Conservation (phyloP, 192 early-diverging fungal genomes). For the Podila epicladia region DNA sequence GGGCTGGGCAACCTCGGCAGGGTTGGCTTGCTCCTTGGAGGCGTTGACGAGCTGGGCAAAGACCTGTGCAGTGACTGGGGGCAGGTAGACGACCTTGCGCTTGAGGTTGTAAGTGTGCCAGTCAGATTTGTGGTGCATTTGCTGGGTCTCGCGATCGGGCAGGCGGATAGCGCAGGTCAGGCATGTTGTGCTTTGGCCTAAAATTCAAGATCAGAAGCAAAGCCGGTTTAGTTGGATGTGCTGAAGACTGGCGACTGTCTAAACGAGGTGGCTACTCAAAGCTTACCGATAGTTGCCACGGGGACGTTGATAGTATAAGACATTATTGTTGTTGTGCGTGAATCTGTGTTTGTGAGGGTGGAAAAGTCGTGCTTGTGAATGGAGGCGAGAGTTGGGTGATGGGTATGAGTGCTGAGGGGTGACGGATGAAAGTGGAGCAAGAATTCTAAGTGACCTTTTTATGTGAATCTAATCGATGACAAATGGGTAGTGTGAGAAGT, state of each 20-base stretch:
- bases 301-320: constrained; percentile 41
- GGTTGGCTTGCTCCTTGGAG: constrained; percentile 41
- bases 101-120: constrained; percentile 99
- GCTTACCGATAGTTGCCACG: constrained; percentile 26
- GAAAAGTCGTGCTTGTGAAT: neutral
- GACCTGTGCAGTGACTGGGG: constrained; percentile 82
- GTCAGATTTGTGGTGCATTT: constrained; percentile 93
- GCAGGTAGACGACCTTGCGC: constrained; percentile 93
- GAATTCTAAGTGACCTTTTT: too few species aligned
- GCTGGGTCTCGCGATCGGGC: constrained; percentile 84
- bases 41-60: constrained; percentile 79
- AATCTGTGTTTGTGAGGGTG: too few species aligned
- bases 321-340: constrained; percentile 19
- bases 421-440: too few species aligned
- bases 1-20: constrained; percentile 31
- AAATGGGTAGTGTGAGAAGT: too few species aligned
- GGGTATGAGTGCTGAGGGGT: too few species aligned
- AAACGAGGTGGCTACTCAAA: neutral
- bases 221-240: too few species aligned
- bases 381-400: neutral
- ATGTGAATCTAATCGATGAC: too few species aligned
- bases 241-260: too few species aligned
- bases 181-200: constrained; percentile 66
- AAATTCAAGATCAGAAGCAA: neutral
- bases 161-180: constrained; percentile 95